These are phyloP conservation scores for Teunomyces barrocoloradensis DNA, from an alignment of 805 yeast species.

Conservation along the genomic window DNA sequence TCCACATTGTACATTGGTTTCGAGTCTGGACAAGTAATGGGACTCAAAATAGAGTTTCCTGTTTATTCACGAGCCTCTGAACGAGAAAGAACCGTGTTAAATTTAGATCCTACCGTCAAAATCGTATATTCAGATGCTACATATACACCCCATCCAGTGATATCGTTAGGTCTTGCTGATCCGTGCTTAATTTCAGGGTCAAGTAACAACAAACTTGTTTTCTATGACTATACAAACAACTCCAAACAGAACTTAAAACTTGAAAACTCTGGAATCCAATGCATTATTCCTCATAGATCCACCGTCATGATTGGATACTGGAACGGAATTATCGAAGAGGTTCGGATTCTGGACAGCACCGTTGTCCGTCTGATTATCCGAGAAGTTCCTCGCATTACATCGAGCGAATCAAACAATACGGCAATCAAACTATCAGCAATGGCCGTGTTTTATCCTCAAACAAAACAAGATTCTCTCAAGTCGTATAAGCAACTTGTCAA, in stretches of 20 bases:
- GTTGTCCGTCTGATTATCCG: constrained; percentile 1
- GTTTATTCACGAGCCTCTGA: not conserved
- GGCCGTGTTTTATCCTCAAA: not conserved
- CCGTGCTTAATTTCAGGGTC: constrained; percentile 44
- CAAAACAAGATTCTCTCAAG: not conserved
- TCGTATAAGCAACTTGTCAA: constrained; percentile 12
- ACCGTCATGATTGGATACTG: constrained; percentile 40
- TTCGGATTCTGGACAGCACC: constrained; percentile 2
- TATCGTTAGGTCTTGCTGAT: constrained; percentile 36
- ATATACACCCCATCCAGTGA: constrained; percentile 56
- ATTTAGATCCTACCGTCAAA: constrained; percentile 21
- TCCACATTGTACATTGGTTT: constrained; percentile 53
- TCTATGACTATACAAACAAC: constrained; percentile 18
- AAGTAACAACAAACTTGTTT: constrained; percentile 40
- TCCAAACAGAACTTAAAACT: constrained; percentile 6
- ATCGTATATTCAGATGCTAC: constrained; percentile 22
- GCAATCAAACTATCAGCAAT: constrained; percentile 9
- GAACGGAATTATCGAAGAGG: constrained; percentile 47
- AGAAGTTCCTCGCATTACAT: constrained; percentile 6
- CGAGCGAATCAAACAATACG: not conserved
- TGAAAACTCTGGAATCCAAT: constrained; percentile 19
- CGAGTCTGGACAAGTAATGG: constrained; percentile 63
- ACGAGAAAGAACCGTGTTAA: constrained; percentile 16
- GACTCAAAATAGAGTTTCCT: constrained; percentile 17
- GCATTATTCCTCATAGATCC: constrained; percentile 10